Base-by-base conservation (phyloP, 208 protist genomes). In the Trypanosomatidae sp. region DNA sequence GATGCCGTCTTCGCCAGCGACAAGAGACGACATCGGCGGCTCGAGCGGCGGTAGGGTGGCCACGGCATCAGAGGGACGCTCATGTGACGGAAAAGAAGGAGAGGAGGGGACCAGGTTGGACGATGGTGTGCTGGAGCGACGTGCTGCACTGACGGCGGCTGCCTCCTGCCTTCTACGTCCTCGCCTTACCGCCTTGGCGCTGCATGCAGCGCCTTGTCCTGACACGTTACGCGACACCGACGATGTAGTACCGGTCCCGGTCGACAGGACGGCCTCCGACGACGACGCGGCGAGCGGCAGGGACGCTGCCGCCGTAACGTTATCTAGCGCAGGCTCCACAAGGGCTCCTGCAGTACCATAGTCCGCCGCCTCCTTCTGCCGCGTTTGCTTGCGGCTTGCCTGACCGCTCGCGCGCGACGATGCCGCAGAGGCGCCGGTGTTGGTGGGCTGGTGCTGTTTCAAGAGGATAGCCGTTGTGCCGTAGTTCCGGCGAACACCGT, bases 391-490 rank as follows among this genome's bases (percentile, higher is more conserved):
- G 33, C 66, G 69, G 47, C 65, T 56, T 4, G 64, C 53, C 9
- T 66, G 30, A 12, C 53, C 33, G 22, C 28, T 58, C n/a, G 66
- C 36, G 22, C 56, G 73, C 30, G 69, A 17, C 0, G 70, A 67
- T 12, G 69, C 50, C 6, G 62, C 53, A 8, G 74, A 55, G 8
- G 74, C 52, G 15, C 74, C 75, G 9, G 62, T 60, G 62, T 66
- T 80, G 46, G 75, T 80, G 44, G 75, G 75, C 53, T 70, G 69
- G 28, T 80, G 75, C 43, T 80, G 69, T 43, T 80, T 80, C 33
- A 59, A 53, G 10, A 74, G 52, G 22, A 56, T 39, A 22, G 69
- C 19, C n/a, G 75, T 80, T 2, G 69, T 80, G 65, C 75, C 70
- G 69, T 71, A 80, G 2, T 56, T 50, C 5, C 75, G 75, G 41